phyloP scores from a whole-genome alignment of 169 alveolate species.

The Cryptosporidium meleagridis region DNA sequence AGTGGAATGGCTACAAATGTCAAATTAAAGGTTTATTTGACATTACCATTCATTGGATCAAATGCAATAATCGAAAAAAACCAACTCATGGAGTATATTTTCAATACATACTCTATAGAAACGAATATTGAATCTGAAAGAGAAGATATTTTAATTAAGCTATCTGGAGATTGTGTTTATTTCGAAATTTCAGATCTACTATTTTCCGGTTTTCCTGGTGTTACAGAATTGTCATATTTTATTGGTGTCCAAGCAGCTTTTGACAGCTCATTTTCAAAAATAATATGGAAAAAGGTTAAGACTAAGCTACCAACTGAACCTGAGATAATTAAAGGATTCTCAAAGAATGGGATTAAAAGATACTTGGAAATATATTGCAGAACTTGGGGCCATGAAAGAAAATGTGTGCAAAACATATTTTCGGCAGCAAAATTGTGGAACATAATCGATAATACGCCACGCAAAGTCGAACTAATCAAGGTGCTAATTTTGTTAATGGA shows the following conservation, averaged over 20 bases:
- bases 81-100: background rate
- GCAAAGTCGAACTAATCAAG: slow-evolving; percentile 5
- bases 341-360: slow-evolving; percentile 3
- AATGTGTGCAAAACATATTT: slow-evolving; percentile 8
- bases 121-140: background rate
- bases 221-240: slow-evolving; percentile 22
- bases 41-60: slow-evolving; percentile 7
- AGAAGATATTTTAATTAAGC: background rate
- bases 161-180: slow-evolving; percentile 1
- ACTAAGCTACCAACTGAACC: slow-evolving; percentile 4
- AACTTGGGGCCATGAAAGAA: slow-evolving; percentile 14
- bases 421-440: slow-evolving; percentile 16
- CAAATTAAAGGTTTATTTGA: background rate
- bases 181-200: background rate
- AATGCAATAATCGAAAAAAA: background rate
- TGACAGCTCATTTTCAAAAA: background rate
- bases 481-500: slow-evolving; percentile 12
- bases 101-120: background rate
- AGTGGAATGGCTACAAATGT: background rate
- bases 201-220: slow-evolving; percentile 15
- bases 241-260: background rate
- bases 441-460: slow-evolving; percentile 5
- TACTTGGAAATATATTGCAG: slow-evolving; percentile 7
- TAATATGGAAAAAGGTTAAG: slow-evolving; percentile 9
- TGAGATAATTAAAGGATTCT: slow-evolving; percentile 28